Conservation (phyloP, 2,329 filamentous ascomycete genomes). For the Xylariaceae sp. region DNA sequence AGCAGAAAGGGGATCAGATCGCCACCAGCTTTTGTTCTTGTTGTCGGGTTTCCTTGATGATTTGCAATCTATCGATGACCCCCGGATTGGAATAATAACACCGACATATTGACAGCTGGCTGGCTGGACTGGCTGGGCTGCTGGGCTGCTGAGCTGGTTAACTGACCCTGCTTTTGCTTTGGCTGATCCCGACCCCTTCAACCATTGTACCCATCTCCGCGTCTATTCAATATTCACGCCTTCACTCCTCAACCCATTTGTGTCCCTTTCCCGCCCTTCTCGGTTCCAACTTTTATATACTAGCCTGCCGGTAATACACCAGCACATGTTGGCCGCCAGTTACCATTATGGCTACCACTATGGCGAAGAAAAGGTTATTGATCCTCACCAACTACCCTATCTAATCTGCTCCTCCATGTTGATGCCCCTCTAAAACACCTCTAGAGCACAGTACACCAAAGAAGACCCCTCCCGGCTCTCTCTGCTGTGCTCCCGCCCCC, state of each 20-base stretch:
- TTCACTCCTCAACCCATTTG: slow-evolving; percentile 16
- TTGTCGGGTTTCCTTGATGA: not conserved
- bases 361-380: slow-evolving; percentile 30
- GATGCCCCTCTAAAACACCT: slow-evolving; percentile 26
- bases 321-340: slow-evolving; percentile 1
- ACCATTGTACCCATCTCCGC: slow-evolving; percentile 3
- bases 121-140: slow-evolving; percentile 2
- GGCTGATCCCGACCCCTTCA: too few relatives aligned
- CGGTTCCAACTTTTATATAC: slow-evolving; percentile 16
- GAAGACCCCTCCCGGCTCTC: not conserved
- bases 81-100: not conserved
- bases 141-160: too few relatives aligned
- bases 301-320: slow-evolving; percentile 14
- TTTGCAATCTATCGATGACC: too few relatives aligned
- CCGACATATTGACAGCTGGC: slow-evolving; percentile 26
- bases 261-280: slow-evolving; percentile 7
- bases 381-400: slow-evolving; percentile 15
- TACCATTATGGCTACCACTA: slow-evolving; percentile 22
- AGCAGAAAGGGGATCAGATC: slow-evolving; percentile 11
- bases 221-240: slow-evolving; percentile 16
- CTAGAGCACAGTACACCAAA: not conserved
- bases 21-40: not conserved
- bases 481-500: slow-evolving; percentile 16
- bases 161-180: slow-evolving; percentile 3
- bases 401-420: not conserved